These are phyloP conservation scores for Dictyostelium intermedium DNA, from an alignment of 78 protist species.

Conservation along the genomic window DNA sequence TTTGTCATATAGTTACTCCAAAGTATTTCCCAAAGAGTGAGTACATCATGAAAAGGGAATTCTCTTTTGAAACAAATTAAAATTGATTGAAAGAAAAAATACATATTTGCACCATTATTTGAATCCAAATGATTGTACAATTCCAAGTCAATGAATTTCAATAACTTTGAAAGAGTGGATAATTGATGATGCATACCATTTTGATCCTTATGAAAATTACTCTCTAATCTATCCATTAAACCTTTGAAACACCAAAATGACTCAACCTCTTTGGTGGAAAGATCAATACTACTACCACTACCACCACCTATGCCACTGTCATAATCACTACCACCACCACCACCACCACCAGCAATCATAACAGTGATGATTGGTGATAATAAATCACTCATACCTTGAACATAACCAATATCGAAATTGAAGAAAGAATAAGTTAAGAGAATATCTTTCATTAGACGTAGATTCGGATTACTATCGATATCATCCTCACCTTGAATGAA, in stretches of 20 bases:
- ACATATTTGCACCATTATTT: constrained; percentile 76
- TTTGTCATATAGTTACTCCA: constrained; percentile 71
- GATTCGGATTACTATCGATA: constrained; percentile 10
- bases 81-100: constrained; percentile 78
- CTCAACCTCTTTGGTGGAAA: constrained; percentile 5
- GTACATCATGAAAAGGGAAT: constrained; percentile 57
- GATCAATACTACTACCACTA: too few species aligned
- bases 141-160: constrained; percentile 71
- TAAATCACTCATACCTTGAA: constrained; percentile 86
- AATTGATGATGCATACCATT: constrained; percentile 82
- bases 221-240: constrained; percentile 68
- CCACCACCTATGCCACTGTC: too few species aligned
- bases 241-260: constrained; percentile 85
- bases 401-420: constrained; percentile 84
- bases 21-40: constrained; percentile 71
- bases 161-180: constrained; percentile 50
- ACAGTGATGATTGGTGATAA: constrained; percentile 63
- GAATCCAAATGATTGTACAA: constrained; percentile 47
- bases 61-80: constrained; percentile 81
- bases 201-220: constrained; percentile 79
- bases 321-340: too few species aligned
- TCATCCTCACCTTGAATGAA: constrained; percentile 25
- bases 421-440: constrained; percentile 77
- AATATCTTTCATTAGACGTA: constrained; percentile 39
- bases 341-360: constrained; percentile 40